phyloP scores from a whole-genome alignment of 2,329 filamentous ascomycete genomes.

The Bretziella fagacearum region DNA sequence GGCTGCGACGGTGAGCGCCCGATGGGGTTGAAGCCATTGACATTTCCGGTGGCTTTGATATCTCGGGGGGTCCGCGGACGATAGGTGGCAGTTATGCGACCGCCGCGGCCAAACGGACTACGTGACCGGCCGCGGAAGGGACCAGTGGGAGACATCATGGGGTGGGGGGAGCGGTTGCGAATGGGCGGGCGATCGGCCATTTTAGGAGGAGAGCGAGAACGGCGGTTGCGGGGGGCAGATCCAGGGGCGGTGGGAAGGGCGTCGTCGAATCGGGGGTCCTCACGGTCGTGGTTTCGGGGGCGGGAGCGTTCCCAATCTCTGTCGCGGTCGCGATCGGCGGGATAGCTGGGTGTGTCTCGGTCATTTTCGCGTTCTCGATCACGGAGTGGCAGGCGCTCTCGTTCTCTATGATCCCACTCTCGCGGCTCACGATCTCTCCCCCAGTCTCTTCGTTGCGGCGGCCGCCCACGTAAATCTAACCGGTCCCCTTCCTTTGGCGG shows the following conservation, averaged over 20 bases:
- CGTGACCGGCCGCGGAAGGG: constrained; percentile 8
- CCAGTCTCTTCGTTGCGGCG: constrained; percentile 23
- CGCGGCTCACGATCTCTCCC: constrained; percentile 19
- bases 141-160: constrained; percentile 4
- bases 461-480: constrained; percentile 24
- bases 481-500: constrained; percentile 19
- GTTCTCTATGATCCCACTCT: constrained; percentile 13
- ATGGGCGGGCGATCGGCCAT: constrained; percentile 5
- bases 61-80: constrained; percentile 9
- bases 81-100: constrained; percentile 11
- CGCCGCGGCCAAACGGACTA: constrained; percentile 9
- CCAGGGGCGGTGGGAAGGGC: background rate
- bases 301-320: constrained; percentile 22
- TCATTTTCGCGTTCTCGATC: constrained; percentile 18
- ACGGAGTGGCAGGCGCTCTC: background rate
- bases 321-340: constrained; percentile 13
- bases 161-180: constrained; percentile 4
- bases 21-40: constrained; percentile 3
- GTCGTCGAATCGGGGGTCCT: constrained; percentile 19
- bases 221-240: constrained; percentile 19
- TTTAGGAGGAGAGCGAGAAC: constrained; percentile 37
- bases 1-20: constrained; percentile 16
- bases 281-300: constrained; percentile 20
- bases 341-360: constrained; percentile 21
- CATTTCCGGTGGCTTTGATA: background rate